Base-by-base conservation (phyloP, 345 rosid species). In the Rhizophora mangle region DNA sequence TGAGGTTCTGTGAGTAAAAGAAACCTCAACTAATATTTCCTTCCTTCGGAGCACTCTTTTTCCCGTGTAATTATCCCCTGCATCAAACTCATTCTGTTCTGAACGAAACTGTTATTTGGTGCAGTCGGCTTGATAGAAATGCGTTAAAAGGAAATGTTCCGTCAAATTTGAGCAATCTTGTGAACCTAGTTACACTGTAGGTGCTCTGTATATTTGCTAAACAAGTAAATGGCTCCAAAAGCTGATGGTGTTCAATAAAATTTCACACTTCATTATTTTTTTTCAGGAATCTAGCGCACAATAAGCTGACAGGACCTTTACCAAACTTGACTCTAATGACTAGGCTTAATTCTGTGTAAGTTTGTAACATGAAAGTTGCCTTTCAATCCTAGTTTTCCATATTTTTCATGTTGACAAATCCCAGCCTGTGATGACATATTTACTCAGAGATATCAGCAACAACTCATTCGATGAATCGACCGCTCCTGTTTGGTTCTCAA, bases 81-180 rank as follows among this genome's bases (percentile, higher is more conserved):
- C 49, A 16, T 55, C 32, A 66, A n/a, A 16, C 31, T 69, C 29
- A 64, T 63, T 11, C 6, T 58, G 46, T 20, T n/a, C 31, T 68
- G 65, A 72, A 24, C 43, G 34, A 22, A 1, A 21, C 67, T 69
- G 26, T 65, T 83, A 7, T 71, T 78, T 52, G 55, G 68, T 68
- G 62, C 93, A 92, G 99, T n/a, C 97, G 97, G 62, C 97, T 92
- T 54, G 99, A 95, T 76, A 87, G 99, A 80, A 95, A 95, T 79
- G 73, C 75, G 49, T 65, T 95, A 21, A 64, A 81, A 10, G 97
- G 92, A 68, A 72, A 72, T 66, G 86, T 86, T 49, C 96, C 96
- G 32, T 65, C 80, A 67, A 88, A 79, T 81, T 82, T 95, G 71
- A 85, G 83, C 72, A 92, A 92, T 83, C 96, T 95, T 46, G 81